Evolutionary conservation across 371 early-diverging fungal genomes (phyloP).

Genomic region (Entomophthora muscae): DNA sequence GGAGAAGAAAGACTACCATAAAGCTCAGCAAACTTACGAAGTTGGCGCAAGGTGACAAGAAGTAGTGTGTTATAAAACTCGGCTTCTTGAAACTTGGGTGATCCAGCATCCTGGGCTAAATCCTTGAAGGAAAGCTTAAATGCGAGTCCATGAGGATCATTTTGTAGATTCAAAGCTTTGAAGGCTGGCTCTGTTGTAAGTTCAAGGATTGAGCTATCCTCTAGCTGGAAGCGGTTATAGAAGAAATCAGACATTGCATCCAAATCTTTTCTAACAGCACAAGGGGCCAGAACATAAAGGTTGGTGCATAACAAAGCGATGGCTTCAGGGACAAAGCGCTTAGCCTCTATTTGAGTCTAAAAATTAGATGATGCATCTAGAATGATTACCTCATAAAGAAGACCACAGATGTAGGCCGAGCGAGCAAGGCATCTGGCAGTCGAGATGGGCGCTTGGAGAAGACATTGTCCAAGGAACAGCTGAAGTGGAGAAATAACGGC

Average conservation of each 20-base stretch:
- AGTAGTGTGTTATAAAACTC: neutral
- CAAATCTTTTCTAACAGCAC: conserved; percentile 16
- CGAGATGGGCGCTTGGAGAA: conserved; percentile 4
- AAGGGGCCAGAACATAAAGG: conserved; percentile 30
- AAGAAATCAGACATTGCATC: conserved; percentile 24
- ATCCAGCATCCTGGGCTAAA: neutral
- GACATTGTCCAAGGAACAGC: conserved; percentile 50
- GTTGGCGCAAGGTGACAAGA: neutral
- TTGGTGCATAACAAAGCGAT: conserved; percentile 43
- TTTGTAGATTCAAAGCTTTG: neutral
- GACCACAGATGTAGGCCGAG: neutral
- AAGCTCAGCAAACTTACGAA: conserved; percentile 1
- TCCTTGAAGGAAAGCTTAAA: neutral
- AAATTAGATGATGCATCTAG: conserved; percentile 1
- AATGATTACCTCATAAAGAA: conserved; percentile 2
- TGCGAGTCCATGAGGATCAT: too few species aligned
- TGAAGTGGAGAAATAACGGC: conserved; percentile 65
- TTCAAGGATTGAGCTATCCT: neutral
- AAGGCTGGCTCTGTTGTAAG: neutral
- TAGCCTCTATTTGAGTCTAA: conserved; percentile 50
- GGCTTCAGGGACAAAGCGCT: conserved; percentile 71
- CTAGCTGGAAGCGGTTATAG: conserved; percentile 11
- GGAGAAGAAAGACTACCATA: neutral
- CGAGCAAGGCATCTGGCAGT: neutral
- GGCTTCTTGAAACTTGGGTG: neutral